Evolutionary conservation across 768 basidiomycete genomes (phyloP).

Genomic region (Lentinus tigrinus): DNA sequence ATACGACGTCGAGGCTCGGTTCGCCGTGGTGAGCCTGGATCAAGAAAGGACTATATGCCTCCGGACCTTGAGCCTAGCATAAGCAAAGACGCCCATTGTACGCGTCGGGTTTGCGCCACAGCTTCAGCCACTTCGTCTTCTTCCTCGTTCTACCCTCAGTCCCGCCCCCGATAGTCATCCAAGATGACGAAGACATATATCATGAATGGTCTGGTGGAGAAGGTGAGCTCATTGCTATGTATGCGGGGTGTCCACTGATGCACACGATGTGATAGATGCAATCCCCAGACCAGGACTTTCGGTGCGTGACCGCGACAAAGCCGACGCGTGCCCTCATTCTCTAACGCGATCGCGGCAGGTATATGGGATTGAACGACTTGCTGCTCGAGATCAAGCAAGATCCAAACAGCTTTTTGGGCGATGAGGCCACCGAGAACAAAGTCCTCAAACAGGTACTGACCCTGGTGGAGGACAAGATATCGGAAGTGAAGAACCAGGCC

Average conservation of each 20-base stretch:
- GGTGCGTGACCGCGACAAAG: constrained; percentile 44
- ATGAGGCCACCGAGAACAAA: constrained; percentile 83
- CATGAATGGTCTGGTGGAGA: constrained; percentile 83
- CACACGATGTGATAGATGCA: constrained; percentile 59
- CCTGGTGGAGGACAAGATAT: constrained; percentile 91
- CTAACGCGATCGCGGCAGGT: constrained; percentile 47
- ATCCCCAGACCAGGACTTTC: constrained; percentile 87
- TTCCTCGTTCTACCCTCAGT: not conserved
- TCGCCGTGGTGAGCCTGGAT: not conserved
- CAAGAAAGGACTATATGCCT: no score
- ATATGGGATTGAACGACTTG: constrained; percentile 96
- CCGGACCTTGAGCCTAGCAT: no score
- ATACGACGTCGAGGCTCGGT: no score
- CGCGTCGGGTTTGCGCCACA: constrained; percentile 16
- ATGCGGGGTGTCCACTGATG: not conserved
- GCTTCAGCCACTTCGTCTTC: constrained; percentile 11
- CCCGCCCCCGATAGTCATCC: not conserved
- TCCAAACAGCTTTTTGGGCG: constrained; percentile 71
- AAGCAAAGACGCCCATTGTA: constrained; percentile 5
- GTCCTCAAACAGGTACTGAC: constrained; percentile 81
- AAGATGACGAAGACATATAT: constrained; percentile 81
- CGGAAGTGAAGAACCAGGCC: constrained; percentile 97
- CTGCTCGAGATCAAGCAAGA: constrained; percentile 85
- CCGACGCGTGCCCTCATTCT: constrained; percentile 16
- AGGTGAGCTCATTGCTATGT: constrained; percentile 41